Conservation (phyloP, 768 basidiomycete species). For the Dioszegia aurantiaca region DNA sequence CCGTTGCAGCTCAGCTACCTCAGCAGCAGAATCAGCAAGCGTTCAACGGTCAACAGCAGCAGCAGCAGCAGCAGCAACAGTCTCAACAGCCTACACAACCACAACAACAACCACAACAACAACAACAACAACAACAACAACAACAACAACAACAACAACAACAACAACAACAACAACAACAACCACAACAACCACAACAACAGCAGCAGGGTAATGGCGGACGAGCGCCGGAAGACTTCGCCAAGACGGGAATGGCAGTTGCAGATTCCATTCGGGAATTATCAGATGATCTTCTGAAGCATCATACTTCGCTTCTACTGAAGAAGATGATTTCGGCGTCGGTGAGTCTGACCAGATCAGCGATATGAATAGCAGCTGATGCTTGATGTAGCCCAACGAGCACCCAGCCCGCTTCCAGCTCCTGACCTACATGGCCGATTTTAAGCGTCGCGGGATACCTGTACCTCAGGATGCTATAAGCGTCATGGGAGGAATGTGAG, state of each 20-base stretch:
- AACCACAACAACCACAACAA: too few species aligned
- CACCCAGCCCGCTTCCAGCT: conserved; percentile 19
- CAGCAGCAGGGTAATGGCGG: neutral
- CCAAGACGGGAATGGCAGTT: conserved; percentile 1
- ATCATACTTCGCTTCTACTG: conserved; percentile 1
- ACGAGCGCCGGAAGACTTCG: neutral
- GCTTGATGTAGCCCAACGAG: neutral
- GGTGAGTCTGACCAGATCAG: neutral
- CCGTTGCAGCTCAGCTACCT: neutral
- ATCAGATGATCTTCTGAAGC: conserved; percentile 10
- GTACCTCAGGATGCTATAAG: conserved; percentile 9
- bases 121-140: too few species aligned
- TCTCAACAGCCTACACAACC: too few species aligned
- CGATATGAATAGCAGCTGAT: conserved; percentile 6
- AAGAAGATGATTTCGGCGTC: conserved; percentile 4
- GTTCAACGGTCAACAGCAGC: conserved; percentile 9
- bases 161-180: too few species aligned
- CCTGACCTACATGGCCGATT: conserved; percentile 22
- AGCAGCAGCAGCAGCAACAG: conserved; percentile 4
- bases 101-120: too few species aligned
- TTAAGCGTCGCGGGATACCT: conserved; percentile 17
- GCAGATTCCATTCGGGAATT: conserved; percentile 5
- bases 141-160: too few species aligned
- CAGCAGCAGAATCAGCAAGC: conserved; percentile 8
- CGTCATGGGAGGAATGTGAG: conserved; percentile 15